A percentile compares a stretch with the other conserved stretches of the same genome.
These are phyloP conservation scores for Tetrahymena malaccensis DNA, from an alignment of 73 alveolate genomes.

Conservation along the genomic window DNA sequence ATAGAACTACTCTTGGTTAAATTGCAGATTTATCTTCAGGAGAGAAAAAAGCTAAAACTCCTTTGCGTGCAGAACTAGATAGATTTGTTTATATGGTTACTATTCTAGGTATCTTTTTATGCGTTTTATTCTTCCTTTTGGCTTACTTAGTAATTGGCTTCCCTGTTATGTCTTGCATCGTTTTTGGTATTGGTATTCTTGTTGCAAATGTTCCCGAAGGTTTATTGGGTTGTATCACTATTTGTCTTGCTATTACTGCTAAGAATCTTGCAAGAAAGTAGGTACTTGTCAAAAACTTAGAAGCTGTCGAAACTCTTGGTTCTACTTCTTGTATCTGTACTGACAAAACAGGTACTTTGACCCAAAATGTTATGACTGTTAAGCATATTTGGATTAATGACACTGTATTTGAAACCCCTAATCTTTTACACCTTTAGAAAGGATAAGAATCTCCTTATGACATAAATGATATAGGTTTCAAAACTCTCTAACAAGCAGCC, in stretches of 20 bases:
- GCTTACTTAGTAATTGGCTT: constrained; percentile 72
- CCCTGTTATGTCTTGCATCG: constrained; percentile 69
- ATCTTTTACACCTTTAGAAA: constrained; percentile 48
- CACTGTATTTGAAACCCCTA: constrained; percentile 66
- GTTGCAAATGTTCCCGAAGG: constrained; percentile 98
- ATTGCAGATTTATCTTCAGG: constrained; percentile 90
- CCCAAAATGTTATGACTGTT: constrained; percentile 75
- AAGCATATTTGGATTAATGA: constrained; percentile 78
- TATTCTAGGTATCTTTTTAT: constrained; percentile 76
- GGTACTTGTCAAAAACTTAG: constrained; percentile 86
- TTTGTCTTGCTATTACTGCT: constrained; percentile 90
- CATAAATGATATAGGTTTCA: constrained; percentile 16
- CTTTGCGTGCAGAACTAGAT: constrained; percentile 77
- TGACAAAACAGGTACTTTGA: constrained; percentile 91
- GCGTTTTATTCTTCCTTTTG: constrained; percentile 74
- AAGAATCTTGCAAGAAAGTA: constrained; percentile 79
- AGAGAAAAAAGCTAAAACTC: constrained; percentile 79
- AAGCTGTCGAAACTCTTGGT: constrained; percentile 93
- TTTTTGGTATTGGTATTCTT: constrained; percentile 88
- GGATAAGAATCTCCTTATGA: constrained; percentile 42
- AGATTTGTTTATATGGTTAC: constrained; percentile 89
- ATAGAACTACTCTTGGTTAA: constrained; percentile 86
- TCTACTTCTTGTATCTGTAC: constrained; percentile 93
- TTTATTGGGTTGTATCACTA: constrained; percentile 84
- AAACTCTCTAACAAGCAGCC: constrained; percentile 31